Percentiles rank a stretch among this genome's conserved stretches.
Conservation (phyloP, 345 rosid species). For the Boechera retrofracta region DNA sequence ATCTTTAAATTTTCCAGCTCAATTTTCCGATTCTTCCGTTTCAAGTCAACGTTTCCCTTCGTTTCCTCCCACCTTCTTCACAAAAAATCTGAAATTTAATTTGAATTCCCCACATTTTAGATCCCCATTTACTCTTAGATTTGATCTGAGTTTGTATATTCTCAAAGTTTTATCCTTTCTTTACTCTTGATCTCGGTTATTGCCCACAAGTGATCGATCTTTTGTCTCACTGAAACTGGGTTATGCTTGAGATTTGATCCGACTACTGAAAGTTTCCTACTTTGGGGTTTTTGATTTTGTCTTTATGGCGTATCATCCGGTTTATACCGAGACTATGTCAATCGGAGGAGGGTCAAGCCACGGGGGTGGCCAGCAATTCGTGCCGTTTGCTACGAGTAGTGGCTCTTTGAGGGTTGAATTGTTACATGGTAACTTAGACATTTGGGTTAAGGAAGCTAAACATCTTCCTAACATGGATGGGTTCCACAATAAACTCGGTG, state of each 20-base stretch:
- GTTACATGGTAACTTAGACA: slow-evolving; percentile 84
- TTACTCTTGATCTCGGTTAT: neutral
- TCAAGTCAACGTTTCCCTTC: slow-evolving; percentile 36
- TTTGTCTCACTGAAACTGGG: slow-evolving; percentile 23
- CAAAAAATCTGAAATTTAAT: neutral
- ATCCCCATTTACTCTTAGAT: slow-evolving; percentile 14
- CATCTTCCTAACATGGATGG: slow-evolving; percentile 91
- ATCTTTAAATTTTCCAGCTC: slow-evolving; percentile 11
- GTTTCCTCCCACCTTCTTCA: slow-evolving; percentile 32
- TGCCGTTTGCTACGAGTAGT: slow-evolving; percentile 62
- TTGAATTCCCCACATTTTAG: slow-evolving; percentile 9
- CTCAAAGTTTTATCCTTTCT: neutral
- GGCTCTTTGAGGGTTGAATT: slow-evolving; percentile 60
- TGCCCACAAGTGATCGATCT: slow-evolving; percentile 35
- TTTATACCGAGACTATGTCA: slow-evolving; percentile 55
- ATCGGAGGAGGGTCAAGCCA: slow-evolving; percentile 75
- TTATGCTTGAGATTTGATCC: slow-evolving; percentile 26
- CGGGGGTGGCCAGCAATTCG: slow-evolving; percentile 56
- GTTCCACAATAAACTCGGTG: slow-evolving; percentile 72
- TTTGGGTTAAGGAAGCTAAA: slow-evolving; percentile 84
- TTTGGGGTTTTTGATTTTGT: neutral
- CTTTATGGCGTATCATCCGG: slow-evolving; percentile 54
- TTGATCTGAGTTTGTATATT: slow-evolving; percentile 3
- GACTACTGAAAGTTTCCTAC: slow-evolving; percentile 23
- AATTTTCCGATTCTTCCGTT: slow-evolving; percentile 38